Conservation (phyloP, 208 protist species). For the Balamuthia mandrillaris region DNA sequence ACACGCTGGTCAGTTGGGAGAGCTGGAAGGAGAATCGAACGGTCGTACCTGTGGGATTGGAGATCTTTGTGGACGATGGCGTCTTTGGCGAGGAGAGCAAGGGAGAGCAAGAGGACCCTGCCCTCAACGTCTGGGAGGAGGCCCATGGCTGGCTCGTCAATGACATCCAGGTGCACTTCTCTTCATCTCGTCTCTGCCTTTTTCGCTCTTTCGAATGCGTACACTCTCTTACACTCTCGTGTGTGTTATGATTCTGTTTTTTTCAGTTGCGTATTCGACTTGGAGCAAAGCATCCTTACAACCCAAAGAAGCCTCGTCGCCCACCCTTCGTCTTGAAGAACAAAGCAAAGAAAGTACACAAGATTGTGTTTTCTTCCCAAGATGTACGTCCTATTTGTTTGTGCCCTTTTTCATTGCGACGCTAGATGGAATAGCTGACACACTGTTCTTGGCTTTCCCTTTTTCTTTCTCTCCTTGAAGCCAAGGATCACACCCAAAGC, state of each 20-base stretch:
- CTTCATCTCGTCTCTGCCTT: no score
- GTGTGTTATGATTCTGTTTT: neutral
- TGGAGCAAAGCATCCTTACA: neutral
- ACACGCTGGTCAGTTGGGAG: neutral
- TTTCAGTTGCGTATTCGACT: conserved; percentile 2
- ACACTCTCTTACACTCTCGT: neutral
- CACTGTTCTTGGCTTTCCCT: neutral
- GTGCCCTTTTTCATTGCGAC: neutral
- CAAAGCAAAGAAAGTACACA: neutral
- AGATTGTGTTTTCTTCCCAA: conserved; percentile 1
- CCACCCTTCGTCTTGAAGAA: neutral
- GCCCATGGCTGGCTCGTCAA: conserved; percentile 3
- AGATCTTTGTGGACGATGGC: conserved; percentile 4
- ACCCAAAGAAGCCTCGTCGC: neutral
- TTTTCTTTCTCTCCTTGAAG: neutral
- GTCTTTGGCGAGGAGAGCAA: neutral
- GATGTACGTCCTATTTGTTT: neutral
- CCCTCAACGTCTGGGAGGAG: conserved; percentile 5
- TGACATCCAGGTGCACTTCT: conserved; percentile 13
- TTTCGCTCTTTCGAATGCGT: no score
- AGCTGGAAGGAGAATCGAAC: neutral
- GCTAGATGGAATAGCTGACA: neutral
- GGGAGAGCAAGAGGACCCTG: no score
- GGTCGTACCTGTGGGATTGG: neutral
- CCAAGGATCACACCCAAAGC: neutral